These are phyloP conservation scores for Physocladia obscura DNA, from an alignment of 192 early-diverging fungal genomes.

Conservation along the genomic window DNA sequence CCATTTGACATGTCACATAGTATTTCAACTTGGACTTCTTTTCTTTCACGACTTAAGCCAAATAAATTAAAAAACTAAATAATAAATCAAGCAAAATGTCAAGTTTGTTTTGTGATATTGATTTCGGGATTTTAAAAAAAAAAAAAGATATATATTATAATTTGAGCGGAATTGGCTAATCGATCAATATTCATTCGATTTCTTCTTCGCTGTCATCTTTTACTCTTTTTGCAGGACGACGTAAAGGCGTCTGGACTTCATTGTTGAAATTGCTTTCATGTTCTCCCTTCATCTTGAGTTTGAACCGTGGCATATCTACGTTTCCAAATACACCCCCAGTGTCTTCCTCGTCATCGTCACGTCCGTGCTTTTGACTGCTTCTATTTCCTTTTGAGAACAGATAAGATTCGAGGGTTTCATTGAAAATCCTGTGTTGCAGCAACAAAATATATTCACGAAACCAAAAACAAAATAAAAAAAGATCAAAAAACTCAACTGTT, in stretches of 20 bases:
- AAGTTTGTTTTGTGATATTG: too few relatives aligned
- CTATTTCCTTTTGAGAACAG: neutral
- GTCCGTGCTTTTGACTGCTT: slow-evolving; percentile 10
- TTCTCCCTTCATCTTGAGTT: neutral
- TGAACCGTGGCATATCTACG: neutral
- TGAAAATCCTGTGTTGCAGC: slow-evolving; percentile 8
- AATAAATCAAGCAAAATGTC: too few relatives aligned
- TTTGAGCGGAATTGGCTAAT: too few relatives aligned
- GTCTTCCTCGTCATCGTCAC: slow-evolving; percentile 6
- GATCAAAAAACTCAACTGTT: slow-evolving; percentile 13
- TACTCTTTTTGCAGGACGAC: neutral
- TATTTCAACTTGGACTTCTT: too few relatives aligned
- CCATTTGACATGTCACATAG: too few relatives aligned
- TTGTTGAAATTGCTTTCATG: too few relatives aligned
- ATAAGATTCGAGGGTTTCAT: neutral
- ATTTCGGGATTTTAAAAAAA: too few relatives aligned
- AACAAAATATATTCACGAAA: neutral
- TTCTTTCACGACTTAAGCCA: too few relatives aligned
- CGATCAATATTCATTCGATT: too few relatives aligned
- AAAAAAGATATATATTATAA: too few relatives aligned
- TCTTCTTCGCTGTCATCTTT: slow-evolving; percentile 21
- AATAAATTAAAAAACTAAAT: too few relatives aligned
- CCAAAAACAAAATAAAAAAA: neutral
- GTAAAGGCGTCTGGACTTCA: neutral
- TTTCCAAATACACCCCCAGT: neutral